These are phyloP conservation scores for Gaeumannomyces tritici DNA, from an alignment of 2,329 filamentous ascomycete species.

Conservation along the genomic window DNA sequence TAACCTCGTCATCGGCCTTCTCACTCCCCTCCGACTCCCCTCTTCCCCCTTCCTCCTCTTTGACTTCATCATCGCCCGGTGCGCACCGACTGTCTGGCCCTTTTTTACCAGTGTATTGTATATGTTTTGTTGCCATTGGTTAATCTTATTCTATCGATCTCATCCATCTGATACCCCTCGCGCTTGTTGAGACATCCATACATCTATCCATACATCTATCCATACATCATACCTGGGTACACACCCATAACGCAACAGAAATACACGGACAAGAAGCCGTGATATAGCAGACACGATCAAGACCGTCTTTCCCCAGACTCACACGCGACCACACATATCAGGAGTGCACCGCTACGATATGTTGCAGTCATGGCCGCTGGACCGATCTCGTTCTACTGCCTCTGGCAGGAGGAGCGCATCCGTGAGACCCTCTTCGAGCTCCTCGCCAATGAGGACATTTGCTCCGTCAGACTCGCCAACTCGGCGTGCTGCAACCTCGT, in stretches of 20 bases:
- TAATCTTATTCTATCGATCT: not conserved
- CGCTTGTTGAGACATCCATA: not conserved
- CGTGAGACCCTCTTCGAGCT: constrained; percentile 38
- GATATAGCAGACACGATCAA: not conserved
- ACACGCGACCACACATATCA: not conserved
- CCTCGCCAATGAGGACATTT: constrained; percentile 41
- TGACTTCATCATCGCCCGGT: not conserved
- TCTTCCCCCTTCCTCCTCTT: not conserved
- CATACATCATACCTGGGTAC: not conserved
- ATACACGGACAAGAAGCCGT: not conserved
- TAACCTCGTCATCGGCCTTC: constrained; percentile 1
- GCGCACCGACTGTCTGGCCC: not conserved
- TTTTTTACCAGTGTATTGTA: not conserved
- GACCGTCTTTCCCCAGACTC: not conserved
- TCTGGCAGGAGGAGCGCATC: constrained; percentile 43
- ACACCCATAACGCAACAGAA: not conserved
- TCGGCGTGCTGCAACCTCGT: constrained; percentile 62
- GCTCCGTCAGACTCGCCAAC: constrained; percentile 55
- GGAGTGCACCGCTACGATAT: constrained; percentile 24
- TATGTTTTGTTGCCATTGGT: not conserved
- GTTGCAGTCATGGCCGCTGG: constrained; percentile 41
- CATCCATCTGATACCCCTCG: not conserved
- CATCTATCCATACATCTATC: not conserved
- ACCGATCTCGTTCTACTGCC: constrained; percentile 42
- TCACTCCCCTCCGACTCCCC: not conserved